Conservation (phyloP, 352 stramenopile genomes). For the Vaucheria bursata region DNA sequence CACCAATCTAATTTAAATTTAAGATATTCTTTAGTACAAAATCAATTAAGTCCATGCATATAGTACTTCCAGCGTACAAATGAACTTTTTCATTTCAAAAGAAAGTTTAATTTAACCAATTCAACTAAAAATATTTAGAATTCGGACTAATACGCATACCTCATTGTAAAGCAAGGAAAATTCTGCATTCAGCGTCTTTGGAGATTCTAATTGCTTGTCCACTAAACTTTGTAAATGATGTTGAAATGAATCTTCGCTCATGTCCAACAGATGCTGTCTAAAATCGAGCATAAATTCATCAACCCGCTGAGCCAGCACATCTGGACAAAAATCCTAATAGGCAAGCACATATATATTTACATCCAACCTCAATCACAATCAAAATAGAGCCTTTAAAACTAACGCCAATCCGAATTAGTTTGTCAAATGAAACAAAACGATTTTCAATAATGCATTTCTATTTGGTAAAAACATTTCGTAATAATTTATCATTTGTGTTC, state of each 20-base stretch:
- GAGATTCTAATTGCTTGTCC: conserved; percentile 20
- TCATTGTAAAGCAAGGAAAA: conserved; percentile 18
- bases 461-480: not conserved
- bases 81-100: too few species aligned
- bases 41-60: too few species aligned
- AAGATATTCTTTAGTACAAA: too few species aligned
- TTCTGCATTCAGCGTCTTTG: conserved; percentile 19
- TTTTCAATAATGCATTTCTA: not conserved
- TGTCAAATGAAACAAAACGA: not conserved
- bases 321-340: conserved; percentile 1
- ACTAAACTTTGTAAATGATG: conserved; percentile 17
- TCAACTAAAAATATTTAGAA: too few species aligned
- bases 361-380: not conserved
- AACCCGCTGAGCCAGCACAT: conserved; percentile 21
- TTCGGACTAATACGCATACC: too few species aligned
- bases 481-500: not conserved
- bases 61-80: too few species aligned
- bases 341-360: not conserved
- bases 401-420: not conserved
- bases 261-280: conserved; percentile 8
- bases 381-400: not conserved
- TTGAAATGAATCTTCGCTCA: conserved; percentile 29
- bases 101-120: too few species aligned
- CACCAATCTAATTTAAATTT: too few species aligned
- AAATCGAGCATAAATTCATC: conserved; percentile 26